Base-by-base conservation (phyloP, 2,329 filamentous ascomycete species). In the Neofusicoccum umdonicola region DNA sequence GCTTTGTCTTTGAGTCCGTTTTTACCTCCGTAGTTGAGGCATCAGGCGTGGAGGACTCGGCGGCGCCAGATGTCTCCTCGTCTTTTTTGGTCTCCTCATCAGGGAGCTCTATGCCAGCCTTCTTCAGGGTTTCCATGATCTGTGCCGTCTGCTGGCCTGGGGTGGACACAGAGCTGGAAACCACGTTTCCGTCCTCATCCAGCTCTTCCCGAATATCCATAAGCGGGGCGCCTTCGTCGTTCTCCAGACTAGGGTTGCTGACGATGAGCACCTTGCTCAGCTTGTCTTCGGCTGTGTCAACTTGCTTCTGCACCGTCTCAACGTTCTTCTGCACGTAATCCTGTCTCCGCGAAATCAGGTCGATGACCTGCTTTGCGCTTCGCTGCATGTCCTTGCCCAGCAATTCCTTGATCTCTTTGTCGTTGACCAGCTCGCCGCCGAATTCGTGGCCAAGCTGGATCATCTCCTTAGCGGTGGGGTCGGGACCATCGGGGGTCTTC, bases 131-230 rank as follows among this genome's bases (percentile, higher is more conserved):
- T 58, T 94, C 88, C 15, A 90, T 75, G 3, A 97, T 81, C 68
- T 90, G 85, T 8, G 87, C 82, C 17, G 90, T 85, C 13, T 84
- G 81, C 61, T 89, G 86, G 6, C 88, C 89, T 0, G 92, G 90
- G n/a, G 79, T 76, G 3, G 73, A 74, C 27, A 82, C 69, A 1
- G 73, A 77, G 68, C 78, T 79, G 1, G 80, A 90, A 57, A 97
- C 77, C 3, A 98, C 85, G 71, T 96, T 95, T 64, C 89, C 95
- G 11, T 96, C 87, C 8, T 97, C 93, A 72, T 98, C 95, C 27
- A 98, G 82, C 79, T 96, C 88, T 77, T 99, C 95, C 63, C 92
- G 83, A 68, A 99, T 98, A 71, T 98, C 95, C 37, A 90, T 93
- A 65, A 98, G 85, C 0, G 93, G 91, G 60, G 93, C 81, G 1